Conservation (phyloP, 768 basidiomycete genomes). For the Polyporus arcularius region DNA sequence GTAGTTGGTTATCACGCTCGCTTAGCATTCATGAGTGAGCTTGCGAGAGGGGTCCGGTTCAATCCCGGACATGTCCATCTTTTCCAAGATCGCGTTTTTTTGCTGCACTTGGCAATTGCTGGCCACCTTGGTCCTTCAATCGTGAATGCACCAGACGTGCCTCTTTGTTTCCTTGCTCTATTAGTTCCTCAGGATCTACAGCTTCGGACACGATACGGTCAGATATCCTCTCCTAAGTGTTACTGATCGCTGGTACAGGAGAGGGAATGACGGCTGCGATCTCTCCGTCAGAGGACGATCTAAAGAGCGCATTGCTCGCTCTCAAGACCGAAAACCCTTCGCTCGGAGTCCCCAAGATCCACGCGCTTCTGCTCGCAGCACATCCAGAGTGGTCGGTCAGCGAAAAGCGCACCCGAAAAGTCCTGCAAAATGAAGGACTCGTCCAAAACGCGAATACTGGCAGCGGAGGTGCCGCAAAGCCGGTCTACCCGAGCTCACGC, state of each 20-base stretch:
- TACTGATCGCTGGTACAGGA: too few relatives aligned
- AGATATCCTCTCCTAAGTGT: too few relatives aligned
- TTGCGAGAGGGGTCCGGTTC: slow-evolving; percentile 16
- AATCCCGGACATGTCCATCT: slow-evolving; percentile 16
- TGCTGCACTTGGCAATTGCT: too few relatives aligned
- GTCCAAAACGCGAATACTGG: slow-evolving; percentile 28
- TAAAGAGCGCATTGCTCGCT: slow-evolving; percentile 53
- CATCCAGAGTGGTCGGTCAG: slow-evolving; percentile 77
- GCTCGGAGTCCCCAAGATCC: slow-evolving; percentile 73
- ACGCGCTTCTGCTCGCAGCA: slow-evolving; percentile 56
- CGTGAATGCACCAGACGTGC: too few relatives aligned
- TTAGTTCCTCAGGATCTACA: too few relatives aligned
- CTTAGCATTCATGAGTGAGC: neutral
- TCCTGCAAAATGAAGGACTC: slow-evolving; percentile 62
- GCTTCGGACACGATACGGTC: too few relatives aligned
- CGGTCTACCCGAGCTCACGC: slow-evolving; percentile 59
- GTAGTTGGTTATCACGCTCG: too few relatives aligned
- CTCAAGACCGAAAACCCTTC: slow-evolving; percentile 60
- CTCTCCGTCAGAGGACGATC: slow-evolving; percentile 61
- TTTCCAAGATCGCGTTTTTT: too few relatives aligned
- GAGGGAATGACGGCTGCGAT: slow-evolving; percentile 2
- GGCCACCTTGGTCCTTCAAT: too few relatives aligned
- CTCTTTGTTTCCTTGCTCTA: too few relatives aligned
- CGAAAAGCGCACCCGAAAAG: slow-evolving; percentile 78
- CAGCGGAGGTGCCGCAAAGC: slow-evolving; percentile 2